Percentiles rank a stretch among this genome's conserved stretches.
Conservation (phyloP, 768 basidiomycete genomes). For the Scleroderma bovista region DNA sequence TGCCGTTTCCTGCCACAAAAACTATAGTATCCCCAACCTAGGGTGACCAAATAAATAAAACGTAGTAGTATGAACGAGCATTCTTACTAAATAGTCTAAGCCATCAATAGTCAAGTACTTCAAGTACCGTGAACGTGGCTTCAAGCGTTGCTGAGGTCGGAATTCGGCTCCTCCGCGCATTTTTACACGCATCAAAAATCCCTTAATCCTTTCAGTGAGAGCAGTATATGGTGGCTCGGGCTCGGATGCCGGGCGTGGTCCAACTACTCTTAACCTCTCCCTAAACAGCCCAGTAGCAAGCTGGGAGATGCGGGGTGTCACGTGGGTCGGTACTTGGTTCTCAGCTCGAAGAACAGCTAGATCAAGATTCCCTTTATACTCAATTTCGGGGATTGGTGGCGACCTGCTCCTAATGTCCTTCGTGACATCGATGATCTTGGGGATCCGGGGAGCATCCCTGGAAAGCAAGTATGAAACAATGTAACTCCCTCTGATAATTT, state of each 20-base stretch:
- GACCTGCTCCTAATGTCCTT: neutral
- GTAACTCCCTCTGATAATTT: slow-evolving; percentile 14
- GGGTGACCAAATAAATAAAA: neutral
- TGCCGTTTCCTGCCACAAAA: slow-evolving; percentile 36
- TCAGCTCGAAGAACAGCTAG: slow-evolving; percentile 49
- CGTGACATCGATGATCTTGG: slow-evolving; percentile 6
- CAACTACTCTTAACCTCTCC: slow-evolving; percentile 52
- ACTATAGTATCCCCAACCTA: slow-evolving; percentile 64
- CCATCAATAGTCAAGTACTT: slow-evolving; percentile 39
- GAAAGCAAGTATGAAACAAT: slow-evolving; percentile 17
- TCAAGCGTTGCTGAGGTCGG: slow-evolving; percentile 30
- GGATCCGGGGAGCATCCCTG: slow-evolving; percentile 7
- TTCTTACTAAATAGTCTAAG: slow-evolving; percentile 38
- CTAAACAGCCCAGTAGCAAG: slow-evolving; percentile 48
- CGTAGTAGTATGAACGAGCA: neutral
- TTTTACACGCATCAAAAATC: slow-evolving; percentile 17
- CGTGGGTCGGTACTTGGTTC: slow-evolving; percentile 51
- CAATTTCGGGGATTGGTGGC: neutral
- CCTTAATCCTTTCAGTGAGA: slow-evolving; percentile 13
- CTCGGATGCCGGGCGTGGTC: slow-evolving; percentile 28
- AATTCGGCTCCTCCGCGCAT: slow-evolving; percentile 12
- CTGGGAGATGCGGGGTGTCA: slow-evolving; percentile 54
- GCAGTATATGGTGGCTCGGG: slow-evolving; percentile 8
- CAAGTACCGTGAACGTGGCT: slow-evolving; percentile 30
- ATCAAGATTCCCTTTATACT: slow-evolving; percentile 43